These are phyloP conservation scores for Termitomyces sp. DNA, from an alignment of 768 basidiomycete species.

Conservation along the genomic window DNA sequence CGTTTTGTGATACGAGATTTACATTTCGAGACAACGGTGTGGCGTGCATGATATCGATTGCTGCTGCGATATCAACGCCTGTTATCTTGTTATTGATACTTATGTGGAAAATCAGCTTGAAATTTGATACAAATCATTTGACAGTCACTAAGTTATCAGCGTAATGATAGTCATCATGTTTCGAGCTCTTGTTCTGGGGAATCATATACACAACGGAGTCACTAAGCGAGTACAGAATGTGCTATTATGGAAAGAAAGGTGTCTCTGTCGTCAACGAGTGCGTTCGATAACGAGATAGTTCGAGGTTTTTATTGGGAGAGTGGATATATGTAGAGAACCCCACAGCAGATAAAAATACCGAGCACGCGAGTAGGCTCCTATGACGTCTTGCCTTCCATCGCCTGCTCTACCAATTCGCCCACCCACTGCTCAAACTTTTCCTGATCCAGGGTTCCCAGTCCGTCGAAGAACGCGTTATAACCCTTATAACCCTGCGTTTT, in stretches of 20 bases:
- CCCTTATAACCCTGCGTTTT: constrained; percentile 54
- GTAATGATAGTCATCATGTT: background rate
- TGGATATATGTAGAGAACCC: constrained; percentile 6
- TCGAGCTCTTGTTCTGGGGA: background rate
- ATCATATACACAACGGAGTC: background rate
- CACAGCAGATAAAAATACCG: background rate
- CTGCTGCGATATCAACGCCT: too few relatives aligned
- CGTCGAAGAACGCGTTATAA: constrained; percentile 81
- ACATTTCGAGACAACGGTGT: too few relatives aligned
- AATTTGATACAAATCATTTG: background rate
- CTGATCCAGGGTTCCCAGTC: constrained; percentile 75
- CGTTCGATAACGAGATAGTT: background rate
- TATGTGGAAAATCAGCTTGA: too few relatives aligned
- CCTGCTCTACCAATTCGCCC: constrained; percentile 64
- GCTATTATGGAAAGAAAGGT: background rate
- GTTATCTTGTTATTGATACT: too few relatives aligned
- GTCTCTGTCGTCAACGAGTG: background rate
- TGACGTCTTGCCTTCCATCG: constrained; percentile 67
- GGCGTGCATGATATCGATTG: too few relatives aligned
- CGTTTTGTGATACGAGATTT: too few relatives aligned
- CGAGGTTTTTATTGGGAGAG: background rate
- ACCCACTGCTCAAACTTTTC: constrained; percentile 78
- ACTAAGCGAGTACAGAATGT: background rate
- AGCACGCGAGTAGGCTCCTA: constrained; percentile 6
- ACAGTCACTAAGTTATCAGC: background rate